phyloP scores from a whole-genome alignment of 306 rosid species.

The Glycine soja region DNA sequence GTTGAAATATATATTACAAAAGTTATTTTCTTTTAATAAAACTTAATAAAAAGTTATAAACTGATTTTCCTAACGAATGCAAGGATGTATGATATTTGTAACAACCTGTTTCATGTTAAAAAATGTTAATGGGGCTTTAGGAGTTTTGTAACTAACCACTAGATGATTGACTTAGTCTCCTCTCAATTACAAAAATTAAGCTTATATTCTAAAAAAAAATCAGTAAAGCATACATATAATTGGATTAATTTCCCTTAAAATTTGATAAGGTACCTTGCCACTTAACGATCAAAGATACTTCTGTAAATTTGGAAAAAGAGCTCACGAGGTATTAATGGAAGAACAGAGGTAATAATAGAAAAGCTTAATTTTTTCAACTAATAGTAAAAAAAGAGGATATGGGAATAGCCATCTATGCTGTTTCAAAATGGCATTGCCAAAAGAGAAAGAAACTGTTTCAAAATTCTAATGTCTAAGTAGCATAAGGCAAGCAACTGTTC shows the following conservation, averaged over 20 bases:
- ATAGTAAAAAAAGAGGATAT: neutral
- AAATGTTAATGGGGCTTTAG: neutral
- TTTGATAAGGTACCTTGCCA: neutral
- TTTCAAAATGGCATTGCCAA: slow-evolving; percentile 8
- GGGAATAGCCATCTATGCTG: slow-evolving; percentile 7
- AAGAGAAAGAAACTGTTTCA: slow-evolving; percentile 29
- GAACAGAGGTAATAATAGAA: neutral
- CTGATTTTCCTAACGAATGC: too few relatives aligned
- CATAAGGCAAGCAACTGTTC: neutral
- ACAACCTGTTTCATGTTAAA: too few relatives aligned
- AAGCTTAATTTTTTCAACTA: slow-evolving; percentile 11
- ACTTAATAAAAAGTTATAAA: too few relatives aligned
- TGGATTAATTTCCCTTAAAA: neutral
- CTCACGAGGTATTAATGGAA: neutral
- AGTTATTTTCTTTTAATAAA: too few relatives aligned
- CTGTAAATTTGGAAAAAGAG: neutral
- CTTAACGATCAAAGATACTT: neutral
- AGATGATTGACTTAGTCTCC: neutral
- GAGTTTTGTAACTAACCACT: neutral
- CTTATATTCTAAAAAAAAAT: neutral
- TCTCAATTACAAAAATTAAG: neutral
- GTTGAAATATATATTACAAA: too few relatives aligned
- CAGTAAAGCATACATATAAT: too few relatives aligned
- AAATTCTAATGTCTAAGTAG: slow-evolving; percentile 34
- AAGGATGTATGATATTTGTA: too few relatives aligned